Evolutionary conservation across 306 rosid species (phyloP).

Genomic region (Inga oerstediana): DNA sequence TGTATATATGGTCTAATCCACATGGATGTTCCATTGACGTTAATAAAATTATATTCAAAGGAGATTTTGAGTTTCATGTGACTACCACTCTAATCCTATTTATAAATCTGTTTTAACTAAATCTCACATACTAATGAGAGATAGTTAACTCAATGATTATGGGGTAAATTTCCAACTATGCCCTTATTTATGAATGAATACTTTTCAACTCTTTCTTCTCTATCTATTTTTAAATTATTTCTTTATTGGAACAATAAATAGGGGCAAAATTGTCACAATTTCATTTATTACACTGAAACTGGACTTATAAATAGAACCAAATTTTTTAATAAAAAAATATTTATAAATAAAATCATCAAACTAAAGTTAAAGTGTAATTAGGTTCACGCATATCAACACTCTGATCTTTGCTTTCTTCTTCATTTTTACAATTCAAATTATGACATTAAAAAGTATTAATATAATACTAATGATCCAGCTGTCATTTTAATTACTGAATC

Average conservation of each 20-base stretch:
- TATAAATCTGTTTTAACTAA: too few species aligned
- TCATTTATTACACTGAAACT: too few species aligned
- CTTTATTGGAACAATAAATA: too few species aligned
- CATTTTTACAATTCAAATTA: neutral
- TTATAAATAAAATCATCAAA: neutral
- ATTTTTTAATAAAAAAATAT: too few species aligned
- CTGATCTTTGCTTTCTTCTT: constrained; percentile 22
- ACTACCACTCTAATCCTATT: neutral
- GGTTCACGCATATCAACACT: constrained; percentile 24
- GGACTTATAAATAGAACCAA: too few species aligned
- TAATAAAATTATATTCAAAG: constrained; percentile 26
- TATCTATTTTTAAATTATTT: too few species aligned
- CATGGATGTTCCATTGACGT: constrained; percentile 40
- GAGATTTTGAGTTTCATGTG: constrained; percentile 33
- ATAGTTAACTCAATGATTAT: too few species aligned
- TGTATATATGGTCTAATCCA: constrained; percentile 22
- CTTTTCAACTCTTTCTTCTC: too few species aligned
- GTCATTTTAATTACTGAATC: neutral
- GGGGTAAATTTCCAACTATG: too few species aligned
- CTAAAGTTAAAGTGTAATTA: neutral
- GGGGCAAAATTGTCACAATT: too few species aligned
- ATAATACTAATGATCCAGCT: neutral
- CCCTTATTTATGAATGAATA: too few species aligned
- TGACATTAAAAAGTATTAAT: neutral
- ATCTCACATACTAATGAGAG: too few species aligned